Evolutionary conservation across 139 green algal genomes (phyloP), one percentile per base, ranked within the genome.

Genomic region (Chlorella ohadii): DNA sequence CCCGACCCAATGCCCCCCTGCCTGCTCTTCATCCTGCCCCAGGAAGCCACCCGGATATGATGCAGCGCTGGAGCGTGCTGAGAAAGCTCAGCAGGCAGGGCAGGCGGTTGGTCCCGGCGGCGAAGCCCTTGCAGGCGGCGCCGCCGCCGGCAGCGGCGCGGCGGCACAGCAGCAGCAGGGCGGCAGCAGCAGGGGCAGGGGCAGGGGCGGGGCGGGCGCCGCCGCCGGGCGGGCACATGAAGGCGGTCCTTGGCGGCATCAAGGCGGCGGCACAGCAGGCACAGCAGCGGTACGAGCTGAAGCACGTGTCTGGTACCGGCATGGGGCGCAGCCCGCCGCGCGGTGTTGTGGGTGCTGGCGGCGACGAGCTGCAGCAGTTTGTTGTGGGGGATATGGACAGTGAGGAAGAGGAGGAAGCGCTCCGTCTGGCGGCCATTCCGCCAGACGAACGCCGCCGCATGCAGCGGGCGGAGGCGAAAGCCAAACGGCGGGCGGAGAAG

Each of bases 41-140:
- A 83, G 85, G 77, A 95, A 96, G 86, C 95, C 95, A 3, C 95
- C 95, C 0, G 95, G 95, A 0, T 93, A 94, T 65, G 95, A 97
- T 44, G 89, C 73, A 0, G 64, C 87, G 6, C 81, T 92, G 78
- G 84, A 89, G 22, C 61, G 90, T 25, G 87, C 66, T 28, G 88
- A 94, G 73, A 57, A 34, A 33, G 87, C 88, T 19, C 77, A 89
- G 66, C 80, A 88, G 78, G 87, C 84, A 55, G 59, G 84, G 7
- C 19, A 39, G 39, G 67, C 51, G 13, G 63, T 75, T 36, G 72
- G 44, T 0, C 57, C 55, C 17, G 39, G 59, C 77, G 59, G 77
- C 77, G 61, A 59, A 27, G 38, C 77, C 12, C 12, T 38, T 1
- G 71, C 71, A 3, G 25, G 41, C 51, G 51, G 51, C 51, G 51